Evolutionary conservation across 345 rosid genomes (phyloP), one percentile per base, ranked within the genome.

Genomic region (Syzygium oleosum): DNA sequence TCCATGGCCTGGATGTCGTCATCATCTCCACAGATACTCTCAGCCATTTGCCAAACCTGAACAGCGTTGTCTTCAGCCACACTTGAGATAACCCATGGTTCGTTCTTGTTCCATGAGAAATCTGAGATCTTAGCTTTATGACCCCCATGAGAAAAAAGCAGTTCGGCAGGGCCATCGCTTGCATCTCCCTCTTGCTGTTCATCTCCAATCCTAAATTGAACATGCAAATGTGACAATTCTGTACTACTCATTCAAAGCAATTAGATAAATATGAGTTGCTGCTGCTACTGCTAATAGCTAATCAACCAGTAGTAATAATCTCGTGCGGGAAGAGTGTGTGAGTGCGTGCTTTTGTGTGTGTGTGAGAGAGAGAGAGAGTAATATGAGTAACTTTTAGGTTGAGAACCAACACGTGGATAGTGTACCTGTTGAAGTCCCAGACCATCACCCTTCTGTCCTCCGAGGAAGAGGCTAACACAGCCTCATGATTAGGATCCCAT

Each of bases 401-500:
- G 52, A 85, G 84, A 51, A 52, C 61, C 84, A 51, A 49, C n/a
- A 9, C 56, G 19, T 59, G 58, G 23, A 88, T 29, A 23, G 85
- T 77, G 43, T 94, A 98, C 99, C 99, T 97, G 92, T 91, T 96
- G 25, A 98, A 94, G 89, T 97, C 99, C 99, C 99, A 97, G 85
- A 98, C 94, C 91, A 94, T 97, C 88, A 98, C 84, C 88, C 99
- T 97, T 92, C 99, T 91, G 92, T 96, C 99, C 86, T 94, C 98
- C 22, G 97, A 96, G 16, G 97, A 94, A 90, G 99, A 98, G 80
- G 98, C 99, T 51, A 97, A 92, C 88, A 98, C 97, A 5, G 97
- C 94, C 87, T 95, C 99, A 65, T 98, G 97, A 91, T 96, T 94
- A 46, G 99, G 99, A 93, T 98, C 96, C 98, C 99, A 98, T 88